Evolutionary conservation across 768 basidiomycete species (phyloP).

Genomic region (Kwoniella botswanensis): DNA sequence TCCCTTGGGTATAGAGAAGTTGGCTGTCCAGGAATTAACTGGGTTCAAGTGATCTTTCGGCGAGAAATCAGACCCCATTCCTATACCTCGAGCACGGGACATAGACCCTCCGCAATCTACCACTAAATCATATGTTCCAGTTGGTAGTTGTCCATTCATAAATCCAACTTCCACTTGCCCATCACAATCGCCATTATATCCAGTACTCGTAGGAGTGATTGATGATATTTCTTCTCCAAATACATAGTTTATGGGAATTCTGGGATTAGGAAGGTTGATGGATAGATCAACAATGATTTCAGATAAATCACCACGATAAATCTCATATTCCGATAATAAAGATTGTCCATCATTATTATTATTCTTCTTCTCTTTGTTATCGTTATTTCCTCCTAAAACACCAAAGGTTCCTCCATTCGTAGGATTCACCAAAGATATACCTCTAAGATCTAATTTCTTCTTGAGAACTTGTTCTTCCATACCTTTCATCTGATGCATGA

Average conservation of each 20-base stretch:
- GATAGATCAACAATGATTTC: constrained; percentile 35
- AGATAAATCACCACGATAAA: constrained; percentile 47
- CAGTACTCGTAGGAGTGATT: background rate
- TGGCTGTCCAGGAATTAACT: background rate
- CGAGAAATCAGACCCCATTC: constrained; percentile 12
- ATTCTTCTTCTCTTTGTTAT: background rate
- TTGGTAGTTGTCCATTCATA: background rate
- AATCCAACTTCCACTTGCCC: background rate
- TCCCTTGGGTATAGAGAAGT: background rate
- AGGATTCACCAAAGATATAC: constrained; percentile 33
- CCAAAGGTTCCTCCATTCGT: background rate
- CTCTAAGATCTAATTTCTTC: constrained; percentile 33
- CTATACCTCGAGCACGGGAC: constrained; percentile 16
- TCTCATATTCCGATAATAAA: constrained; percentile 31
- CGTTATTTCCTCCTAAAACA: background rate
- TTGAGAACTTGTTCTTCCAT: constrained; percentile 25
- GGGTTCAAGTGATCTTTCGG: background rate
- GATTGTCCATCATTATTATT: background rate
- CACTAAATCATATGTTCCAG: constrained; percentile 30
- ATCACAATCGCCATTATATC: background rate
- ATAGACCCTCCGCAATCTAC: constrained; percentile 40
- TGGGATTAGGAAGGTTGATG: constrained; percentile 8
- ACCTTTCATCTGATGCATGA: constrained; percentile 41
- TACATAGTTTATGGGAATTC: constrained; percentile 15
- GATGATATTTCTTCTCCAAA: constrained; percentile 30